Evolutionary conservation across 1,284 basidiomycete species (phyloP).

Genomic region (Ganoderma sp.): DNA sequence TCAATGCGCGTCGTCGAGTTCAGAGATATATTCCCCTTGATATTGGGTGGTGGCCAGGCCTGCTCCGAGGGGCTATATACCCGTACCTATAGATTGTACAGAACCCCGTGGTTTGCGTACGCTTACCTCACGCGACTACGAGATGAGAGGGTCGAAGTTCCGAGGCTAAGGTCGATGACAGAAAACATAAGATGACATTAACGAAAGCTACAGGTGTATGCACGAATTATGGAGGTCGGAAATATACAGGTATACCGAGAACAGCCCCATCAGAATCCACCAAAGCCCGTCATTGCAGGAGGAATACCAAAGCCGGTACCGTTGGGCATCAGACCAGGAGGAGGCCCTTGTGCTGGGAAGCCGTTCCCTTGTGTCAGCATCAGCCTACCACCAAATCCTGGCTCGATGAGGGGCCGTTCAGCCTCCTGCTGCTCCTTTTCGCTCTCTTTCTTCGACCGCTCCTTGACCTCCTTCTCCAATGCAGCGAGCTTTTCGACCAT

Average conservation of each 20-base stretch:
- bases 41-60: too few species aligned
- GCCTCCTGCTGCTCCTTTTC: slow-evolving; percentile 87
- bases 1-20: too few species aligned
- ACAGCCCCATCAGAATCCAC: slow-evolving; percentile 38
- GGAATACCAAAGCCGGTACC: slow-evolving; percentile 45
- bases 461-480: slow-evolving; percentile 85
- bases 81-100: too few species aligned
- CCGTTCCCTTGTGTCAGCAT: slow-evolving; percentile 75
- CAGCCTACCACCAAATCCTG: slow-evolving; percentile 65
- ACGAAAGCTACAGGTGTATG: slow-evolving; percentile 29
- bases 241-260: slow-evolving; percentile 33
- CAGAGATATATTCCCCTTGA: too few species aligned
- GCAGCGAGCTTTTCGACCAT: slow-evolving; percentile 72
- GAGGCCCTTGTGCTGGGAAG: slow-evolving; percentile 50
- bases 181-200: slow-evolving; percentile 26
- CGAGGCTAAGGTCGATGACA: too few species aligned
- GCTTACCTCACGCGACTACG: background rate
- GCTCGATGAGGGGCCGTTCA: slow-evolving; percentile 84
- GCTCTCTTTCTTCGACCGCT: slow-evolving; percentile 79
- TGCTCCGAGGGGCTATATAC: too few species aligned
- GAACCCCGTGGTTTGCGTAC: background rate
- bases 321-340: slow-evolving; percentile 43
- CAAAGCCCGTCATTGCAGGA: slow-evolving; percentile 50
- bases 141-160: background rate
- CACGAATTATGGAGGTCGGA: slow-evolving; percentile 34